These are phyloP conservation scores for Saccharomyces hybrid DNA, from an alignment of 1,139 yeast species.

Conservation along the genomic window DNA sequence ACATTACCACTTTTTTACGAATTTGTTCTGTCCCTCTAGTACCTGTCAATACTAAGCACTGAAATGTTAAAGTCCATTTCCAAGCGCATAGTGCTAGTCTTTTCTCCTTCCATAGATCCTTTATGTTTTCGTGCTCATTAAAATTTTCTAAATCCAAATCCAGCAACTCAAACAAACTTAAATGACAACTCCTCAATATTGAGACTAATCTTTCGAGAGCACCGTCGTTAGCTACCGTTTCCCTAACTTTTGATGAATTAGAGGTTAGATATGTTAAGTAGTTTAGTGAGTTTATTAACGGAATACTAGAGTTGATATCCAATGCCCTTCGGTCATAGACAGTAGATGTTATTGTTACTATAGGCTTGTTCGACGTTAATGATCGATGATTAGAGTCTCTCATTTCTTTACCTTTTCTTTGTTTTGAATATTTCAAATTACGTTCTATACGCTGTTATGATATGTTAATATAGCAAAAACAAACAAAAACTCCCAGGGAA, in stretches of 20 bases:
- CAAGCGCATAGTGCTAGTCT: constrained; percentile 61
- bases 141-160: constrained; percentile 15
- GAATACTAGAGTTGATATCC: constrained; percentile 84
- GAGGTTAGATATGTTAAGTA: constrained; percentile 83
- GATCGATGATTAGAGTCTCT: constrained; percentile 86
- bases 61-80: constrained; percentile 96
- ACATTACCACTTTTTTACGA: constrained; percentile 78
- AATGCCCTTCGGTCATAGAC: constrained; percentile 88
- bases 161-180: constrained; percentile 26
- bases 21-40: constrained; percentile 87
- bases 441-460: neutral
- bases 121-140: constrained; percentile 17
- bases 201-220: constrained; percentile 85
- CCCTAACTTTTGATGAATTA: constrained; percentile 82
- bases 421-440: neutral
- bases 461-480: neutral
- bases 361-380: constrained; percentile 73
- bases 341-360: constrained; percentile 80
- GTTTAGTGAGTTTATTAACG: constrained; percentile 84
- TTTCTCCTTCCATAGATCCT: constrained; percentile 29
- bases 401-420: constrained; percentile 38
- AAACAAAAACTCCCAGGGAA: neutral
- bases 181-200: constrained; percentile 73
- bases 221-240: constrained; percentile 82
- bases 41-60: constrained; percentile 83